Conservation (phyloP, 768 basidiomycete genomes). For the Dacryopinax primogenitus region DNA sequence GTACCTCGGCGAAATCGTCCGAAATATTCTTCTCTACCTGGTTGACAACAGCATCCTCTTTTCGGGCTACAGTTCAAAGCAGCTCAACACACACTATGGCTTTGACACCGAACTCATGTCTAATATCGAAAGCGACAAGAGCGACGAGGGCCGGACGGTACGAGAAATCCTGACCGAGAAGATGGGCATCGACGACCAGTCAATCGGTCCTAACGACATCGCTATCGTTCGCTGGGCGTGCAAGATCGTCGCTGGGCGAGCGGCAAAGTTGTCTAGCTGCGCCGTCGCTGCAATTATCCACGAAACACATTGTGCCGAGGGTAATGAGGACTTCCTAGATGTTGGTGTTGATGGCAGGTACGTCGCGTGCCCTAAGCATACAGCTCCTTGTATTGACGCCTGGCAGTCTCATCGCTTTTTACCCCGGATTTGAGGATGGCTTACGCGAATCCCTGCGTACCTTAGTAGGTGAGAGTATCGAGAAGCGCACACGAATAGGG, state of each 20-base stretch:
- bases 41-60: constrained; percentile 45
- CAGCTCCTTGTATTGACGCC: background rate
- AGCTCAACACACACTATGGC: constrained; percentile 83
- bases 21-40: constrained; percentile 55
- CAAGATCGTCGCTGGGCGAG: constrained; percentile 64
- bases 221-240: constrained; percentile 73
- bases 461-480: constrained; percentile 68
- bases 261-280: constrained; percentile 69
- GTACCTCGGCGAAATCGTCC: constrained; percentile 92
- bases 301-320: constrained; percentile 50
- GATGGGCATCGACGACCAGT: constrained; percentile 43
- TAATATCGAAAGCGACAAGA: constrained; percentile 52
- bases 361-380: constrained; percentile 16
- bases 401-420: constrained; percentile 72
- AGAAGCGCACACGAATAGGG: constrained; percentile 70
- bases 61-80: constrained; percentile 54
- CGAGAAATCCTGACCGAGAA: constrained; percentile 48
- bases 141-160: constrained; percentile 35
- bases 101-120: constrained; percentile 90
- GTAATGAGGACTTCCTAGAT: constrained; percentile 35
- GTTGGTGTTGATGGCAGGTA: constrained; percentile 93
- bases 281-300: constrained; percentile 76
- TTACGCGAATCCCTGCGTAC: constrained; percentile 61
- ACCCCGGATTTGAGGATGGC: constrained; percentile 69
- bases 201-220: constrained; percentile 37